Evolutionary conservation across 805 yeast genomes (phyloP).

Genomic region (Spathaspora hagerdaliae): DNA sequence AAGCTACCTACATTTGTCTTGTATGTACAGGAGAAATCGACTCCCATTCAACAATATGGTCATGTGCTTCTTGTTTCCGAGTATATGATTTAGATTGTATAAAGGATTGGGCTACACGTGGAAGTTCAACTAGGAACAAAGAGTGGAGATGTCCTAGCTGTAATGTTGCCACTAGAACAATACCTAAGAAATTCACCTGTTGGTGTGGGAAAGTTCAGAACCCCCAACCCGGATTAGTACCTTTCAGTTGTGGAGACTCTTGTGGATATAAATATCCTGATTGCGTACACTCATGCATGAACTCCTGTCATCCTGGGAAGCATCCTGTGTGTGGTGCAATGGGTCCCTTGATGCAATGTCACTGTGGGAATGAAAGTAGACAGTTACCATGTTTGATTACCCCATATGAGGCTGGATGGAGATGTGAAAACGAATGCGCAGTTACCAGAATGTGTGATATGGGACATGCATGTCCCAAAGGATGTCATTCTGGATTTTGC

Average conservation of each 20-base stretch:
- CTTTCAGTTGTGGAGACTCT: constrained; percentile 87
- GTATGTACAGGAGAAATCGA: constrained; percentile 85
- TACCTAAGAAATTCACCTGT: constrained; percentile 62
- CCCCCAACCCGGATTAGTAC: constrained; percentile 51
- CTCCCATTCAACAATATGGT: constrained; percentile 65
- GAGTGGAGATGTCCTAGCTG: constrained; percentile 89
- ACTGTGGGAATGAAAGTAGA: constrained; percentile 64
- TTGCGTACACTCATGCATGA: constrained; percentile 73
- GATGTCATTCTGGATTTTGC: constrained; percentile 81
- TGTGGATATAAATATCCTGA: constrained; percentile 53
- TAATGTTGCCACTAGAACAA: constrained; percentile 45
- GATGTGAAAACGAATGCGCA: constrained; percentile 59
- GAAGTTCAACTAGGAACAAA: constrained; percentile 57
- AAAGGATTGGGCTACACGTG: constrained; percentile 78
- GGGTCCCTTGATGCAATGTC: constrained; percentile 67
- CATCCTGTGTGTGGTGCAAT: constrained; percentile 78
- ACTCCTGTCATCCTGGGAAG: constrained; percentile 85
- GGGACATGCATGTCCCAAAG: constrained; percentile 57
- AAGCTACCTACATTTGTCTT: constrained; percentile 76
- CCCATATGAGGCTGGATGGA: constrained; percentile 65
- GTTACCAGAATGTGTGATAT: constrained; percentile 57
- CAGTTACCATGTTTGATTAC: constrained; percentile 75
- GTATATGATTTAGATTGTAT: constrained; percentile 87
- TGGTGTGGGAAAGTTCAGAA: constrained; percentile 84
- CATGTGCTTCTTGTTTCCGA: constrained; percentile 72